A percentile compares a stretch with the other conserved stretches of the same genome.
These are phyloP conservation scores for Mariannaea sp. DNA, from an alignment of 2,329 filamentous ascomycete genomes.

Conservation along the genomic window DNA sequence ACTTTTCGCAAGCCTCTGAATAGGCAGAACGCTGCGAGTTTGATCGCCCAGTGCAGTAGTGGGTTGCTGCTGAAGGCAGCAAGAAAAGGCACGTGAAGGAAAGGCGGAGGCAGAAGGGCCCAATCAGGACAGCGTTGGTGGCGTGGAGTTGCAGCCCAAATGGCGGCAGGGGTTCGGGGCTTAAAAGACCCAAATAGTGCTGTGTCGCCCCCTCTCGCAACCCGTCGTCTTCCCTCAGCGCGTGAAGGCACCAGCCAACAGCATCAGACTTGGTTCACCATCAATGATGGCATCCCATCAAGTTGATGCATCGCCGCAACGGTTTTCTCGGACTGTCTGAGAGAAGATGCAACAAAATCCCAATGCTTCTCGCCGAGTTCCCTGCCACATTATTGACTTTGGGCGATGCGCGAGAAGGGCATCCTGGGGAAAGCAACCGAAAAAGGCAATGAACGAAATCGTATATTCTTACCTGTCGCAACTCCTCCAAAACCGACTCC, in stretches of 20 bases:
- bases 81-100: slow-evolving; percentile 17
- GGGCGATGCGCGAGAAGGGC: slow-evolving; percentile 7
- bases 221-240: slow-evolving; percentile 34
- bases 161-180: slow-evolving; percentile 40
- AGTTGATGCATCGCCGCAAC: not conserved
- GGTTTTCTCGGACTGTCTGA: not conserved
- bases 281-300: slow-evolving; percentile 4
- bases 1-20: not conserved
- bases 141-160: slow-evolving; percentile 29
- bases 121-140: slow-evolving; percentile 32
- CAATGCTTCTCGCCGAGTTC: slow-evolving; percentile 3
- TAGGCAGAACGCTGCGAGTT: no score
- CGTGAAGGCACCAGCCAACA: slow-evolving; percentile 24
- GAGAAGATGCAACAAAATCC: not conserved
- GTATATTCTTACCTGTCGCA: slow-evolving; percentile 75
- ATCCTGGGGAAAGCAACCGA: slow-evolving; percentile 4
- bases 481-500: slow-evolving; percentile 80
- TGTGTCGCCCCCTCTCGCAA: slow-evolving; percentile 51
- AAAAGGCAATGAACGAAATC: slow-evolving; percentile 15
- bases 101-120: slow-evolving; percentile 11
- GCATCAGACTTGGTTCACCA: slow-evolving; percentile 14
- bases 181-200: slow-evolving; percentile 64
- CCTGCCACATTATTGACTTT: slow-evolving; percentile 38
- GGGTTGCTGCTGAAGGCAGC: not conserved
- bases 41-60: no score